Base-by-base conservation (phyloP, 192 early-diverging fungal species). In the Lobosporangium transversale region DNA sequence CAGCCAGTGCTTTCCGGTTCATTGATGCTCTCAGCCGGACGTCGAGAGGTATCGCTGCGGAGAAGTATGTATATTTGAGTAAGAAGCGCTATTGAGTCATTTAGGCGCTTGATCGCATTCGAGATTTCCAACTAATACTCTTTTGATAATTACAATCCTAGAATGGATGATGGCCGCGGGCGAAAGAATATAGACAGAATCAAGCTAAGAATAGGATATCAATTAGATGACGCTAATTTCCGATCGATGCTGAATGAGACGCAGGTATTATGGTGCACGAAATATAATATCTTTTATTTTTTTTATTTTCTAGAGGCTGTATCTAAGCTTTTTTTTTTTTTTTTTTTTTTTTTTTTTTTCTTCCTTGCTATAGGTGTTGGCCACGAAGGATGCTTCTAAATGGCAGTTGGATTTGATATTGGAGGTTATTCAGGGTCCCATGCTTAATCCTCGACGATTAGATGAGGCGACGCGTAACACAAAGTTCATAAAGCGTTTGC, bases 331-430 rank as follows among this genome's bases (percentile, higher is more conserved):
- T 10, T 21, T 11, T 40, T 44, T 44, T 44, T 40, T 11, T 17
- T 6, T 10, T 17, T 29, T 29, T 42, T 62, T 1, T 24, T 42
- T 7, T 4, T 47, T 14, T n/a, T 17, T 15, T 47, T 47, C 17
- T 26, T 50, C n/a, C 48, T 2, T 50, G 24, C 9, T 17, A 4
- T 80, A 89, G 87, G 87, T 93, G 18, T 35, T 93, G 9, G 86
- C 68, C 47, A 83, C 87, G 9, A 94, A 92, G 54, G 94, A 95
- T 21, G 85, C 83, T 62, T 78, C 87, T 15, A 90, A 91, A 60
- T 95, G 94, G 94, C 83, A 85, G 21, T 95, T 90, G 93, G 89
- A 92, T 31, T 81, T 79, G 24, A 88, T 94, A 23, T 67, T 86
- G 57, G 92, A 93, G 53, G 79, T 95, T 18, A 79, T 95, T 14